Conservation (phyloP, 2,329 filamentous ascomycete species). For the Metarhizium robertsii region DNA sequence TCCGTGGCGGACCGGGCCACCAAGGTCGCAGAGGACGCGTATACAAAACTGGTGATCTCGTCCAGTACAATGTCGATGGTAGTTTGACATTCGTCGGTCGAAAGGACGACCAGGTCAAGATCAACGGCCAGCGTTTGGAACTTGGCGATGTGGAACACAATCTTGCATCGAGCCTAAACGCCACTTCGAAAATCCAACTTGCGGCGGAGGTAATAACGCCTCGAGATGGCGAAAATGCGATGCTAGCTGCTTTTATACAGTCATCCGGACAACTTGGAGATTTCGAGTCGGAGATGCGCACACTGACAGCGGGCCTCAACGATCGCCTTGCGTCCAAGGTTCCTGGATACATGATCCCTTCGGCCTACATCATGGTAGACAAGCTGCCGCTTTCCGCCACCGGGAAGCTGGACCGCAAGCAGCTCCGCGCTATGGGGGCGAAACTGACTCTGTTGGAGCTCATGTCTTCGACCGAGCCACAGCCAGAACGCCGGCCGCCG, state of each 20-base stretch:
- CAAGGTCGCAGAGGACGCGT: slow-evolving; percentile 5
- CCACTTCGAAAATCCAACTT: not conserved
- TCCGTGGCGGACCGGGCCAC: slow-evolving; percentile 13
- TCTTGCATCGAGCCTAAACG: not conserved
- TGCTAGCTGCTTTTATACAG: slow-evolving; percentile 6
- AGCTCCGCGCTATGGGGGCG: not conserved
- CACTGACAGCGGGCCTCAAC: not conserved
- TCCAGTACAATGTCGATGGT: slow-evolving; percentile 21
- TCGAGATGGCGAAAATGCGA: not conserved
- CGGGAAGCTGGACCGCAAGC: slow-evolving; percentile 3
- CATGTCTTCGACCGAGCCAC: not conserved
- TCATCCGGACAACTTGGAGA: not conserved
- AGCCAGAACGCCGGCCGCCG: slow-evolving; percentile 3
- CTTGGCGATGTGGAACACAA: slow-evolving; percentile 7
- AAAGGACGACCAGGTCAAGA: slow-evolving; percentile 46
- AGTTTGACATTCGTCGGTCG: slow-evolving; percentile 33
- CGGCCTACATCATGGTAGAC: slow-evolving; percentile 1
- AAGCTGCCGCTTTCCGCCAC: slow-evolving; percentile 1
- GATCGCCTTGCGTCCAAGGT: not conserved
- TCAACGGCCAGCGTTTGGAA: slow-evolving; percentile 30
- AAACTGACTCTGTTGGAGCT: not conserved
- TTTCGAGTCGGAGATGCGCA: no score
- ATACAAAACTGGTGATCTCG: slow-evolving; percentile 16
- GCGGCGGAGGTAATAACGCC: slow-evolving; percentile 6
- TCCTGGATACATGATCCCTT: slow-evolving; percentile 3